These are phyloP conservation scores for Chrysosporium queenslandicum DNA, from an alignment of 2,329 filamentous ascomycete genomes.

Conservation along the genomic window DNA sequence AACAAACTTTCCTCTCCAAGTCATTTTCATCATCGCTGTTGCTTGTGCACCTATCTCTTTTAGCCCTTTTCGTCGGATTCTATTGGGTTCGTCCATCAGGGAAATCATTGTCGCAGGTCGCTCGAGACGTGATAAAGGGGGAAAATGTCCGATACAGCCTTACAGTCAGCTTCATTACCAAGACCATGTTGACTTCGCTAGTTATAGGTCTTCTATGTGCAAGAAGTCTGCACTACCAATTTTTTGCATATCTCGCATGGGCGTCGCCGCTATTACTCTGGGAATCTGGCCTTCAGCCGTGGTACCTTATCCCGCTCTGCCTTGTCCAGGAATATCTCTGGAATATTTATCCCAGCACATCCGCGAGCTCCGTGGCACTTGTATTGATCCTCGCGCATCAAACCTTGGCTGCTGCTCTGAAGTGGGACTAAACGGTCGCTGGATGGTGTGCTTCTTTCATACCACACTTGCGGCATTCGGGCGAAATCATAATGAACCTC, in stretches of 20 bases:
- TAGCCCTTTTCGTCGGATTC: constrained; percentile 55
- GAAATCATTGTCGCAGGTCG: constrained; percentile 48
- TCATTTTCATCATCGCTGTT: constrained; percentile 60
- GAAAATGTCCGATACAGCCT: constrained; percentile 48
- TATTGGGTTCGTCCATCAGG: constrained; percentile 64
- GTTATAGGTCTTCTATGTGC: constrained; percentile 75
- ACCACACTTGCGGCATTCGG: no score
- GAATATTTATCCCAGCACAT: constrained; percentile 84
- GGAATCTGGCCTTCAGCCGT: constrained; percentile 59
- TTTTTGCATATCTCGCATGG: constrained; percentile 88
- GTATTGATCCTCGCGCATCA: constrained; percentile 61
- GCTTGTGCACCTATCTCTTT: constrained; percentile 52
- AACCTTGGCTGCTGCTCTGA: constrained; percentile 51
- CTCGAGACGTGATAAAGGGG: constrained; percentile 44
- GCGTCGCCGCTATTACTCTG: constrained; percentile 78
- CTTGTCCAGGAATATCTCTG: constrained; percentile 79
- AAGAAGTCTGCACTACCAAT: constrained; percentile 85
- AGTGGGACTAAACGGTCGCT: constrained; percentile 11
- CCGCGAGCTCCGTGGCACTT: constrained; percentile 53
- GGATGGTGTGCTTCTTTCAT: background rate
- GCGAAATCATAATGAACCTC: background rate
- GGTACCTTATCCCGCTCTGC: constrained; percentile 61
- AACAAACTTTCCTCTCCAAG: constrained; percentile 64
- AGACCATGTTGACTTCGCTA: constrained; percentile 64
- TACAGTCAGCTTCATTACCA: constrained; percentile 64